Base-by-base conservation (phyloP, 2,329 filamentous ascomycete genomes). In the Colletotrichum sp. region DNA sequence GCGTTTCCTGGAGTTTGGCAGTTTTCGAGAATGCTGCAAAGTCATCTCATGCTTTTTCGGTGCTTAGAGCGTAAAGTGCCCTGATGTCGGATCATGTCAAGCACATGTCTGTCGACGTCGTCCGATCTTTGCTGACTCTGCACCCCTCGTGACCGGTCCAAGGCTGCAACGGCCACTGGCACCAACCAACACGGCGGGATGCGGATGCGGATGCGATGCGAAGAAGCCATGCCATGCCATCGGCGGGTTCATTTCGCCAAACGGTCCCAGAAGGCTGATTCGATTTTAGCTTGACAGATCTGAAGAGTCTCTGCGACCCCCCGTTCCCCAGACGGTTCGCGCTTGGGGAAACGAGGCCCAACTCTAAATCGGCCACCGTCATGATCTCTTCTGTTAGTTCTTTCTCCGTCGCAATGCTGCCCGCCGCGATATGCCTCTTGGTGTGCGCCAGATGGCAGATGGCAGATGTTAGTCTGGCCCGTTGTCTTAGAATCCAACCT, bases 141-240 rank as follows among this genome's bases (percentile, higher is more conserved):
- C 32, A 34, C 57, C 68, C 60, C 73, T 75, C 73, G 73, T 75
- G 73, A 72, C 72, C 63, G 63, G 39, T 57, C 61, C n/a, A 57
- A 48, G 30, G 19, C 48, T 44, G 63, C 63, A 68, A 39, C 48
- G 32, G 60, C 60, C 60, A 59, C 66, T 25, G 36, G 57, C 28
- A 57, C 22, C 34, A n/a, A 74, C 59, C 67, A 65, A 71, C 44
- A 39, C 44, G 34, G 65, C n/a, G 48, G 60, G 25, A 39, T 66
- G 68, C 39, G 39, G 39, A n/a, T 48, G 39, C 39, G 39, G 39
- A 48, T 48, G 19, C 30, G 27, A 25, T 57, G 65, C 30, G n/a
- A 61, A 30, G 55, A 59, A 28, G 39, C 39, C 39, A 59, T 66
- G 64, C 48, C 48, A 36, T 39, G 44, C 44, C 30, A 57, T 44